A percentile compares a stretch with the other conserved stretches of the same genome.
Evolutionary conservation across 2,329 filamentous ascomycete genomes (phyloP).

Genomic region (Blastomyces gilchristii): DNA sequence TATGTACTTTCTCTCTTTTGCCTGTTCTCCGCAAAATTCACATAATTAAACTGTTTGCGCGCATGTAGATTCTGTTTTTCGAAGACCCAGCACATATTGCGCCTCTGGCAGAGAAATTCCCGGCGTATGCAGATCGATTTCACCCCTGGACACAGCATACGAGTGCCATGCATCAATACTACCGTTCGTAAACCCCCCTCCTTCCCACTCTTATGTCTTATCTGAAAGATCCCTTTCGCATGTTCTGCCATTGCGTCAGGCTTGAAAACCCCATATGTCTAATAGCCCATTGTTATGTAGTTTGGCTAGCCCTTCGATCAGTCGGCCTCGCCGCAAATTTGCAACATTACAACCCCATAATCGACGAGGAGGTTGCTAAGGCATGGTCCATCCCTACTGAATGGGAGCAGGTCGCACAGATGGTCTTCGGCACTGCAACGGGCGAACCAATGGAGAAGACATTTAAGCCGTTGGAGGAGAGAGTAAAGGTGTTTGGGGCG

Average conservation of each 20-base stretch:
- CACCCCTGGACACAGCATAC: conserved; percentile 65
- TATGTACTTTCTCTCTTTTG: conserved; percentile 34
- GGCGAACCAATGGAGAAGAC: conserved; percentile 52
- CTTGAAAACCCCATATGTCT: not conserved
- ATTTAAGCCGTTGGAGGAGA: conserved; percentile 54
- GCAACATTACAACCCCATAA: conserved; percentile 86
- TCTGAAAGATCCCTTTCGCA: not conserved
- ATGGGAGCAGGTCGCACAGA: conserved; percentile 72
- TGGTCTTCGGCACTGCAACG: conserved; percentile 61
- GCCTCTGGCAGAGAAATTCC: conserved; percentile 56
- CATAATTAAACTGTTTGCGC: not conserved
- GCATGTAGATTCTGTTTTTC: conserved; percentile 65
- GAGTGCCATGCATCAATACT: conserved; percentile 71
- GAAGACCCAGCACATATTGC: conserved; percentile 62
- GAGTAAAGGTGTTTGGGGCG: conserved; percentile 51
- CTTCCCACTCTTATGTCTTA: not conserved
- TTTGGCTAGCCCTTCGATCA: conserved; percentile 73
- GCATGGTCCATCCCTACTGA: conserved; percentile 60
- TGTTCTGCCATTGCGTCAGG: not conserved
- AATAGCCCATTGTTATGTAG: conserved; percentile 15
- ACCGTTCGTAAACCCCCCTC: conserved; percentile 29
- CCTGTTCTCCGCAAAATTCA: not conserved
- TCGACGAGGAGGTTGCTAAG: conserved; percentile 59
- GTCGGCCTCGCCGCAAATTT: conserved; percentile 81
- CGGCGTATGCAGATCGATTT: conserved; percentile 71